Percentiles rank a stretch among this genome's conserved stretches.
phyloP scores from a whole-genome alignment of 2,329 filamentous ascomycete species.

The Monosporascus sp. region DNA sequence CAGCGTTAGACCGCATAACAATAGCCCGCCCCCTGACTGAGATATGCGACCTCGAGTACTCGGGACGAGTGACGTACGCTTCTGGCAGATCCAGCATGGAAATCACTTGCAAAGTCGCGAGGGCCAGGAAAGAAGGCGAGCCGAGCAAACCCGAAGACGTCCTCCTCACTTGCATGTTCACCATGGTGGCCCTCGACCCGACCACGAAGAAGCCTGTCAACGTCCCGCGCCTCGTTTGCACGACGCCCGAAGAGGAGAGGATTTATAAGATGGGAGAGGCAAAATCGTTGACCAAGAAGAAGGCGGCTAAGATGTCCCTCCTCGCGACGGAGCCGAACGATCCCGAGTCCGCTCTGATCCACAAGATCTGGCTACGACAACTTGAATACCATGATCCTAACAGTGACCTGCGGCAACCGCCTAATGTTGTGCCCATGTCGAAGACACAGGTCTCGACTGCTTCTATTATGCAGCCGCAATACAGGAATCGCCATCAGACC shows the following conservation, averaged over 20 bases:
- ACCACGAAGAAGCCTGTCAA: slow-evolving; percentile 60
- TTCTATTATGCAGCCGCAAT: slow-evolving; percentile 67
- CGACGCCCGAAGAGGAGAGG: slow-evolving; percentile 59
- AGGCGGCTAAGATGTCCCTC: slow-evolving; percentile 54
- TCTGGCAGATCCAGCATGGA: slow-evolving; percentile 69
- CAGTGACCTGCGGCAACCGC: slow-evolving; percentile 25
- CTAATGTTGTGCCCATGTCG: slow-evolving; percentile 49
- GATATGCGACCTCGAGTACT: slow-evolving; percentile 73
- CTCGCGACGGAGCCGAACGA: slow-evolving; percentile 64
- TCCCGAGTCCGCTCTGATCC: slow-evolving; percentile 65
- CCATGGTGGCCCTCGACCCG: slow-evolving; percentile 70
- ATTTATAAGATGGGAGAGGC: slow-evolving; percentile 60
- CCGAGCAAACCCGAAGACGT: slow-evolving; percentile 38
- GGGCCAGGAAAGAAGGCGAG: slow-evolving; percentile 56
- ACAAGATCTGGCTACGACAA: slow-evolving; percentile 67
- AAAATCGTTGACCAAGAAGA: slow-evolving; percentile 53
- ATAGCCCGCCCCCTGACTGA: slow-evolving; percentile 67
- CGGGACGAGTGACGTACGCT: slow-evolving; percentile 57
- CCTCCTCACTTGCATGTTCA: slow-evolving; percentile 53
- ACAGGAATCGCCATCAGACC: slow-evolving; percentile 54
- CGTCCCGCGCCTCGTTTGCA: slow-evolving; percentile 46
- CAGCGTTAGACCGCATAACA: slow-evolving; percentile 43
- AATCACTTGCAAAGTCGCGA: slow-evolving; percentile 67
- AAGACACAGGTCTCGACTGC: slow-evolving; percentile 55
- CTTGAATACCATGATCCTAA: slow-evolving; percentile 50